Conservation (phyloP, 2,329 filamentous ascomycete species). For the Aspergillus novoparasiticus region DNA sequence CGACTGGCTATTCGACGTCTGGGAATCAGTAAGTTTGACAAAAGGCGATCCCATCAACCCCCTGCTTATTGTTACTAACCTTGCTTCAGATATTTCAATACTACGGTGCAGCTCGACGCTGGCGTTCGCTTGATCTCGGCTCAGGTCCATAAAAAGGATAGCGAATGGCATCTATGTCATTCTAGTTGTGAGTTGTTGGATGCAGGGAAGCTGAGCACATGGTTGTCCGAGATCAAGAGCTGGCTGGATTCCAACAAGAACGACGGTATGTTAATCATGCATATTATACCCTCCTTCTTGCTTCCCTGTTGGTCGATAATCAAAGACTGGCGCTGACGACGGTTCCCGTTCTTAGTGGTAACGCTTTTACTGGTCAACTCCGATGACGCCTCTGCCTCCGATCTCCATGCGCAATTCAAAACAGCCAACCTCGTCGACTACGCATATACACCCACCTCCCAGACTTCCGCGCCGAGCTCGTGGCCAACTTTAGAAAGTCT, state of each 20-base stretch:
- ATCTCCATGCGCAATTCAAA: slow-evolving; percentile 59
- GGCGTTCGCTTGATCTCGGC: slow-evolving; percentile 72
- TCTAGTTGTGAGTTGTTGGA: slow-evolving; percentile 68
- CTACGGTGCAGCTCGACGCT: slow-evolving; percentile 68
- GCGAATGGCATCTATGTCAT: slow-evolving; percentile 70
- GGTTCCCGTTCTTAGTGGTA: slow-evolving; percentile 53
- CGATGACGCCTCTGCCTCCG: slow-evolving; percentile 57
- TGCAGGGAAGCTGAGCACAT: slow-evolving; percentile 65
- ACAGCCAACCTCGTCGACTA: slow-evolving; percentile 62
- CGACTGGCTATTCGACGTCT: slow-evolving; percentile 62
- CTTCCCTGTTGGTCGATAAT: not conserved
- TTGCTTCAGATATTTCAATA: slow-evolving; percentile 59
- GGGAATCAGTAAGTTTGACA: slow-evolving; percentile 66
- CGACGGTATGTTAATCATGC: slow-evolving; percentile 50
- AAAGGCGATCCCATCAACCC: not conserved
- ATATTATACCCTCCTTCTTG: not conserved
- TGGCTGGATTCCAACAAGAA: slow-evolving; percentile 73
- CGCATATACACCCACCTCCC: slow-evolving; percentile 59
- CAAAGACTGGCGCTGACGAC: slow-evolving; percentile 7
- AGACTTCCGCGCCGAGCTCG: slow-evolving; percentile 43
- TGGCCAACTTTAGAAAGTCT: slow-evolving; percentile 76
- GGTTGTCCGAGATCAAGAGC: slow-evolving; percentile 64
- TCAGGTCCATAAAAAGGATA: slow-evolving; percentile 67
- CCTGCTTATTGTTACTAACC: not conserved
- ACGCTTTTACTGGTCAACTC: slow-evolving; percentile 74